Evolutionary conservation across 1,139 yeast species (phyloP), one percentile per base, ranked within the genome.

Genomic region (Magnusiomyces sp.): DNA sequence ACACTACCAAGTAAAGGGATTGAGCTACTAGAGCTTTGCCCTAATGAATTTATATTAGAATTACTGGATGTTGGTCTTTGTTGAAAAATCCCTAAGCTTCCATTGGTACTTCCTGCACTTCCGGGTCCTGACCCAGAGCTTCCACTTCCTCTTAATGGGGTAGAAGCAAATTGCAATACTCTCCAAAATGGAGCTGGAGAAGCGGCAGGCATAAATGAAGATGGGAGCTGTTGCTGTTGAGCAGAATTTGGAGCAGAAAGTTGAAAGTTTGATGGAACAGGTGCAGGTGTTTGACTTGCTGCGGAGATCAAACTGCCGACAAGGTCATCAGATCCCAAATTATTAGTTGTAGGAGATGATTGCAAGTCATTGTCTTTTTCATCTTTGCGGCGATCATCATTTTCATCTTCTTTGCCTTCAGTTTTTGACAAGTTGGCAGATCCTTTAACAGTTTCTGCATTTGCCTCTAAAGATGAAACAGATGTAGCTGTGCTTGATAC

Each of bases 181-280:
- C 65, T 62, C 75, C 75, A 71, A 50, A 71, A 66, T 39, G 72
- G 71, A 3, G 72, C 72, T 1, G 73, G 73, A 23, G 71, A 68
- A 20, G 64, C 59, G 14, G 62, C 64, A 5, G 74, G 73, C 62
- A 71, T 67, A 51, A 66, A 67, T 13, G 73, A 69, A 16, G 71
- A 63, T 9, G 70, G 70, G 29, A 65, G 56, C 53, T 64, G 68
- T 48, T 62, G 70, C 53, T 67, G 70, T 49, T 69, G 71, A 0
- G 68, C 66, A 0, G 73, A 66, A 11, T 71, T 66, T 16, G 72
- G 71, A 17, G 72, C 70, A 14, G 69, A 70, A 43, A 67, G 56
- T 47, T 62, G 64, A 17, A 65, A 60, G 40, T 62, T 62, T 19
- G 55, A 50, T 11, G 56, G 46, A 45, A 55, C 56, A 5, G 66